Base-by-base conservation (phyloP, 1,139 yeast genomes). In the Debaryomyces fabryi region DNA sequence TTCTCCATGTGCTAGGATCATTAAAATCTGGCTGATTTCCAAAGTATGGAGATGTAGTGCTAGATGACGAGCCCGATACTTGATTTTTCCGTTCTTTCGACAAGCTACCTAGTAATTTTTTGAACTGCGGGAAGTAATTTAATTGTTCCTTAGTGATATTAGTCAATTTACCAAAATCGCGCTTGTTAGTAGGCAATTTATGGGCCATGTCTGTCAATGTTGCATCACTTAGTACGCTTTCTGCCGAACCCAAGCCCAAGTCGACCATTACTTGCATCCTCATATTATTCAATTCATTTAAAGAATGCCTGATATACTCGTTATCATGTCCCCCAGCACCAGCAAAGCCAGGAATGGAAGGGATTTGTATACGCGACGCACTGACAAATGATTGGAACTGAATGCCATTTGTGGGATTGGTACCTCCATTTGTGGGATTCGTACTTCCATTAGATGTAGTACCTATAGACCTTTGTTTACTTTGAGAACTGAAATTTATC, bases 201-300 rank as follows among this genome's bases (percentile, higher is more conserved):
- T 65, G 60, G 0, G 88, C 83, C 78, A 85, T 75, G 45, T 81
- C 83, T 52, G 74, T 75, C 44, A 86, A 60, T 0, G 83, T 68
- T 0, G 63, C 65, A 51, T 83, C 85, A 1, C 79, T 67, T 3
- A 84, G 65, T 42, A 83, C 71, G 15, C 73, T 68, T 1, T 73
- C 65, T 7, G 78, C 69, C 15, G 67, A 64, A n/a, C 64, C 57
- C 35, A 72, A 70, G 8, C 69, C 70, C 49, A 76, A 57, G 39
- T 72, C 72, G 8, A 73, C 72, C 61, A 81, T 77, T 15, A 74
- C 63, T 36, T 72, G 69, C 36, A 72, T 65, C 41, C 88, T 67
- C 13, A 74, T 65, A 37, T 71, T 74, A 49, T 76, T 71, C 48
- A 86, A 65, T 47, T 70, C 76, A n/a, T 58, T 58, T 55, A 64